Evolutionary conservation across 225 moss, liverwort and hornwort species (phyloP).

Genomic region (Marchantia polymorpha): DNA sequence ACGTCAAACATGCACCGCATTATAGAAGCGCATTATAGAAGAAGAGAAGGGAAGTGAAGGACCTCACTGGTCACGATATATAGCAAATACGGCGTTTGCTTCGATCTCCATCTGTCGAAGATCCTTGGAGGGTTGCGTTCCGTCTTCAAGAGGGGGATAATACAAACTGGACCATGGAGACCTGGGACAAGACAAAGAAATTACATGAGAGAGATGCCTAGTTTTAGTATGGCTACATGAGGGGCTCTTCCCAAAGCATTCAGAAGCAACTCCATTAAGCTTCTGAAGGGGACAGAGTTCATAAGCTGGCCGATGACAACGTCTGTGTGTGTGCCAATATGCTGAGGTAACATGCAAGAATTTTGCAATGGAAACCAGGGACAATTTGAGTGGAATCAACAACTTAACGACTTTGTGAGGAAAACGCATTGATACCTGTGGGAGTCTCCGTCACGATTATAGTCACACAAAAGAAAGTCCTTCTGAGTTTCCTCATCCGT

Average conservation of each 20-base stretch:
- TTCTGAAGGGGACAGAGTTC: background rate
- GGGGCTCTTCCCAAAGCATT: background rate
- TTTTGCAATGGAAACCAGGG: background rate
- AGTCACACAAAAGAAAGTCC: constrained; percentile 75
- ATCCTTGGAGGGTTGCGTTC: constrained; percentile 69
- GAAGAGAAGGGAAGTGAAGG: constrained; percentile 47
- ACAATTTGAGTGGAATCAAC: background rate
- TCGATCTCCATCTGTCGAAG: constrained; percentile 77
- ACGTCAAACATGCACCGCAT: background rate
- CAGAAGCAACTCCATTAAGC: background rate
- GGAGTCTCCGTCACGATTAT: constrained; percentile 90
- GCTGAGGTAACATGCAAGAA: background rate
- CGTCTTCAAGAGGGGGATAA: constrained; percentile 71
- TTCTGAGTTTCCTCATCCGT: constrained; percentile 69
- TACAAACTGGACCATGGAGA: constrained; percentile 91
- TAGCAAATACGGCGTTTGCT: constrained; percentile 77
- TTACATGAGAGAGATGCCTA: background rate
- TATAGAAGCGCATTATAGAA: constrained; percentile 9
- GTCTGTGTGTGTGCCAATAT: background rate
- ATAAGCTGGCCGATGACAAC: background rate
- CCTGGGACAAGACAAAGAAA: constrained; percentile 35
- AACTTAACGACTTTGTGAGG: background rate
- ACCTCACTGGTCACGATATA: constrained; percentile 97
- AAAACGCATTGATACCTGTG: constrained; percentile 49
- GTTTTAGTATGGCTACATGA: background rate